A percentile compares a stretch with the other conserved stretches of the same genome.
Evolutionary conservation across 1,139 yeast genomes (phyloP).

Genomic region (Lodderomyces orthopsilosis): DNA sequence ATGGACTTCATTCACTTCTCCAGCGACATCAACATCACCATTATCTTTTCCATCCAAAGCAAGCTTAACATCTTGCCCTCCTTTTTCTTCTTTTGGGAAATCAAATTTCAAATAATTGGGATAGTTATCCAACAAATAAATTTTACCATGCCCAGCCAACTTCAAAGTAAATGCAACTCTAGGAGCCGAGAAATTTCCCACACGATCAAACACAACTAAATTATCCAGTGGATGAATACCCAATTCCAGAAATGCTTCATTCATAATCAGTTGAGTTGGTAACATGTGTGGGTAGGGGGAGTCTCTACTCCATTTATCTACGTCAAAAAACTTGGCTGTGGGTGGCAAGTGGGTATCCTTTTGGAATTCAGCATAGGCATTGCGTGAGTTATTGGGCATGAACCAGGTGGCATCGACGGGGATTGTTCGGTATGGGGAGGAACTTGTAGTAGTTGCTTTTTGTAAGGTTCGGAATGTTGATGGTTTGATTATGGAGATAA

Average conservation of each 20-base stretch:
- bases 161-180: constrained; percentile 88
- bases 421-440: constrained; percentile 27
- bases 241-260: constrained; percentile 46
- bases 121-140: constrained; percentile 69
- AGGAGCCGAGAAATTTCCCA: constrained; percentile 84
- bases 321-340: constrained; percentile 69
- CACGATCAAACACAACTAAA: constrained; percentile 80
- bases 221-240: constrained; percentile 50
- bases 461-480: constrained; percentile 5
- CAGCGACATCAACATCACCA: constrained; percentile 11
- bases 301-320: constrained; percentile 59
- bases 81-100: constrained; percentile 21
- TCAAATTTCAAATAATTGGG: constrained; percentile 41
- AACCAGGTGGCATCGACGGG: constrained; percentile 93
- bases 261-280: constrained; percentile 59
- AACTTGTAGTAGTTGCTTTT: neutral
- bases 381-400: constrained; percentile 68
- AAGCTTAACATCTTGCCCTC: neutral
- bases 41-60: neutral
- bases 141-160: constrained; percentile 69
- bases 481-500: constrained; percentile 8
- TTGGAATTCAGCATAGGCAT: constrained; percentile 58
- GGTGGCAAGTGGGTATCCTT: constrained; percentile 55
- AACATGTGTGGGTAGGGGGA: constrained; percentile 88
- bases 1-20: constrained; percentile 6